These are phyloP conservation scores for Pythium myriotylum DNA, from an alignment of 352 stramenopile genomes.

Conservation along the genomic window DNA sequence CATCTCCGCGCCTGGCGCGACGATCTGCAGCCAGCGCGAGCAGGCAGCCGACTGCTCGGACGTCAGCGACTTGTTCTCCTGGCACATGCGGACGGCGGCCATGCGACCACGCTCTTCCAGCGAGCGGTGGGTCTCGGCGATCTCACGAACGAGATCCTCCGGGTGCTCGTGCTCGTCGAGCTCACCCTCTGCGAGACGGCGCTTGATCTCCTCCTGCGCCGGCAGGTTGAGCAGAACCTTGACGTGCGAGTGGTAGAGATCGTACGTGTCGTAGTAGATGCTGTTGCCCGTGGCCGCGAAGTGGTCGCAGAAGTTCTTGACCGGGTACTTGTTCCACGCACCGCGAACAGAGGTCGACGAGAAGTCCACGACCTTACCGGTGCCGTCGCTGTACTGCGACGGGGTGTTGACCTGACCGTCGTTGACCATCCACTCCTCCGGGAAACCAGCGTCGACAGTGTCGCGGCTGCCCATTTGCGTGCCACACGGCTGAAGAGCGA, in stretches of 20 bases:
- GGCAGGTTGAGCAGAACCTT: slow-evolving; percentile 7
- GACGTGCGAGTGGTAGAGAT: slow-evolving; percentile 7
- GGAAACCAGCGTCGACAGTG: slow-evolving; percentile 24
- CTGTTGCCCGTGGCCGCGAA: slow-evolving; percentile 7
- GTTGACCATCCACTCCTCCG: slow-evolving; percentile 25
- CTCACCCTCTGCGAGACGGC: not conserved
- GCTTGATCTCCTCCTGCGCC: slow-evolving; percentile 14
- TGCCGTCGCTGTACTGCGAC: slow-evolving; percentile 10
- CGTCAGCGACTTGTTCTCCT: slow-evolving; percentile 12
- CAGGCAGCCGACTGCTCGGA: slow-evolving; percentile 2
- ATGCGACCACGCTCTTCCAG: slow-evolving; percentile 4
- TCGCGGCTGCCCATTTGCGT: slow-evolving; percentile 3
- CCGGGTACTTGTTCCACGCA: not conserved
- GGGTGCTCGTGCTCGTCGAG: not conserved
- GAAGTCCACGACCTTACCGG: slow-evolving; percentile 8
- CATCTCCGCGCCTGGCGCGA: slow-evolving; percentile 10
- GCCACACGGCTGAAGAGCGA: slow-evolving; percentile 26
- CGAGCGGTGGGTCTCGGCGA: slow-evolving; percentile 6
- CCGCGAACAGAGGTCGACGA: not conserved
- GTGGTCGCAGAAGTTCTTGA: too few relatives aligned
- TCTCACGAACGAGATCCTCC: slow-evolving; percentile 3
- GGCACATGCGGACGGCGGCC: slow-evolving; percentile 4
- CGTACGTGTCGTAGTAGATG: slow-evolving; percentile 17
- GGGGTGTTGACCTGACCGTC: slow-evolving; percentile 4
- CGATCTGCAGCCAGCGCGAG: slow-evolving; percentile 3